Conservation (phyloP, 352 stramenopile species). For the Phytophthora fragariaefolia region DNA sequence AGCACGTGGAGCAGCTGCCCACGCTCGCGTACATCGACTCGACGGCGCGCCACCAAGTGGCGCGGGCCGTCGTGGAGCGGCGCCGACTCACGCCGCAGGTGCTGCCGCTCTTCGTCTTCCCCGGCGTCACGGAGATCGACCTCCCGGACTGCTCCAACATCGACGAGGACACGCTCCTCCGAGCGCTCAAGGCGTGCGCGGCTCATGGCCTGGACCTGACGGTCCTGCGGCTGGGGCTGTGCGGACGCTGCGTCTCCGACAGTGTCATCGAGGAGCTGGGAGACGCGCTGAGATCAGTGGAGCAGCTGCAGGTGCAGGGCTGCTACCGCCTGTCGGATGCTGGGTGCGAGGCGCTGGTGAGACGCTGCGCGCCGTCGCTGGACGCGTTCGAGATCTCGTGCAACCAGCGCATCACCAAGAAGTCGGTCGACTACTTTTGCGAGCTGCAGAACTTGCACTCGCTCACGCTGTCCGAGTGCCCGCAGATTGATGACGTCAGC, state of each 20-base stretch:
- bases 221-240: conserved; percentile 70
- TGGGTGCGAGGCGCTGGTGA: conserved; percentile 68
- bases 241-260: conserved; percentile 79
- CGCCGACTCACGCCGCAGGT: conserved; percentile 71
- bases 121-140: conserved; percentile 78
- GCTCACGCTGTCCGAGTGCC: conserved; percentile 79
- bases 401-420: conserved; percentile 83
- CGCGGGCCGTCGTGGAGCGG: conserved; percentile 59
- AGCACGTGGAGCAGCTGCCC: conserved; percentile 71
- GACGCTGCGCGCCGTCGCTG: conserved; percentile 71
- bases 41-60: conserved; percentile 63
- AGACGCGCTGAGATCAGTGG: conserved; percentile 67
- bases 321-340: conserved; percentile 81
- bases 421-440: conserved; percentile 77
- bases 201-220: conserved; percentile 52
- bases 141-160: conserved; percentile 85
- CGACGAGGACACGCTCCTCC: conserved; percentile 69
- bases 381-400: conserved; percentile 81
- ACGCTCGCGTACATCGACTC: conserved; percentile 78
- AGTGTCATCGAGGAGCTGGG: conserved; percentile 74
- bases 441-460: conserved; percentile 71
- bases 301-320: conserved; percentile 72
- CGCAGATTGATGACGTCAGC: conserved; percentile 67
- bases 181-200: conserved; percentile 40
- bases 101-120: conserved; percentile 82